Evolutionary conservation across 192 early-diverging fungal genomes (phyloP), one percentile per base, ranked within the genome.

Genomic region (Spizellomyces sp.): DNA sequence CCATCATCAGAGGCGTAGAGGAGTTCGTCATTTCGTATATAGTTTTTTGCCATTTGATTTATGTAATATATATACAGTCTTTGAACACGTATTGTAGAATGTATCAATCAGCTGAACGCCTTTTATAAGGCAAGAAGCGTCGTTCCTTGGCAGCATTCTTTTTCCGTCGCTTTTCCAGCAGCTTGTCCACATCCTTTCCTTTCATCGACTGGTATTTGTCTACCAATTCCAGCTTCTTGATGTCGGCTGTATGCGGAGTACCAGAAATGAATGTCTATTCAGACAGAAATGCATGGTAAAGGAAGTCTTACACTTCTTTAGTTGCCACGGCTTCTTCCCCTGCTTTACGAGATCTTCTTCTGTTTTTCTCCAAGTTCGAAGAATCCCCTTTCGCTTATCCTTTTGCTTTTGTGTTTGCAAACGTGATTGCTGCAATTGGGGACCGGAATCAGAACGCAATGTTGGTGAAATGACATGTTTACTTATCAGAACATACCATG

Each of bases 311-410:
- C 93, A 84, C 75, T 91, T 90, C 77, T 97, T 98, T 58, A 98
- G 80, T 83, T 89, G 98, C 80, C 89, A 99, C 41, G 97, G 95
- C 66, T 86, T 93, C 83, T 99, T 98, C 44, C 97, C 97, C 76
- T 93, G 77, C 73, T 89, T 81, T 44, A 96, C 87, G 61, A 88
- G 70, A 57, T 94, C 93, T 41, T 75, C 74, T 77, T 99, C 96
- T 66, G 76, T 86, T 79, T 94, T 93, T 68, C 91, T 90, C 75
- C 91, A 90, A 48, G 90, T 88, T 45, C 88, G 82, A 66, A 90
- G 86, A 10, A 96, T 83, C 54, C 81, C 66, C 70, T 91, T 78
- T 8, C 74, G 74, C 75, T 80, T 79, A n/a, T 89, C 79, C 58
- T 84, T 79, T 47, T 21, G 45, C 67, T 77, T 45, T 14, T 64